Evolutionary conservation across 2,329 filamentous ascomycete species (phyloP).

Genomic region (Penicillium sp.): DNA sequence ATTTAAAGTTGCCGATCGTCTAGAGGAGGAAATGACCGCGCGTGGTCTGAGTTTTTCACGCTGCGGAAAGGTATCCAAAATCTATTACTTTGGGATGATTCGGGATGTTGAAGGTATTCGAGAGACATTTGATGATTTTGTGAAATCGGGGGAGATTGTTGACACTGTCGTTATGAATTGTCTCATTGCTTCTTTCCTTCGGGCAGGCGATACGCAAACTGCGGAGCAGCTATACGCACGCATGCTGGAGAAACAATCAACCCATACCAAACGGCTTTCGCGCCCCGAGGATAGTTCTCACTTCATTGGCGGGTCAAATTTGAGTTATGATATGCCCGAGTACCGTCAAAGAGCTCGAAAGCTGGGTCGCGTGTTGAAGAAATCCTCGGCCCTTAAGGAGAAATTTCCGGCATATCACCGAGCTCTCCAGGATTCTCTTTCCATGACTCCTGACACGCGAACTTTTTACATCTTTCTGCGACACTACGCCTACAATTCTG

Average conservation of each 20-base stretch:
- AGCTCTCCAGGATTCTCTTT: constrained; percentile 63
- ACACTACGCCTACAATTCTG: constrained; percentile 66
- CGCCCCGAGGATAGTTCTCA: not conserved
- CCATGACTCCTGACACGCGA: constrained; percentile 69
- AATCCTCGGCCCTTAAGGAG: constrained; percentile 44
- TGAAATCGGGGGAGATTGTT: constrained; percentile 81
- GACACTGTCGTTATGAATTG: constrained; percentile 85
- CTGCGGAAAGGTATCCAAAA: constrained; percentile 76
- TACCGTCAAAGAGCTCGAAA: constrained; percentile 42
- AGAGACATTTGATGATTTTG: constrained; percentile 75
- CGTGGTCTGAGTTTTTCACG: constrained; percentile 70
- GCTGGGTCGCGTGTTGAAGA: constrained; percentile 51
- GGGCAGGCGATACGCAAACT: constrained; percentile 70
- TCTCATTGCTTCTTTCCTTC: constrained; percentile 75
- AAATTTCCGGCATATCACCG: constrained; percentile 57
- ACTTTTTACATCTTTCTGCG: constrained; percentile 80
- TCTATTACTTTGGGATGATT: constrained; percentile 78
- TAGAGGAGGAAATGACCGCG: constrained; percentile 75
- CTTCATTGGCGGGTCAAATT: not conserved
- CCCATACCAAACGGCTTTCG: constrained; percentile 33
- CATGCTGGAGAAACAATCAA: constrained; percentile 68
- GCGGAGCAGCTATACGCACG: constrained; percentile 78
- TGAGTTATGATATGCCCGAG: constrained; percentile 35
- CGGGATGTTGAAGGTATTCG: constrained; percentile 72
- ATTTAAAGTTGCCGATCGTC: constrained; percentile 77